Evolutionary conservation across 116 monocot species (phyloP), one percentile per base, ranked within the genome.

Genomic region (Phalaenopsis hybrid): DNA sequence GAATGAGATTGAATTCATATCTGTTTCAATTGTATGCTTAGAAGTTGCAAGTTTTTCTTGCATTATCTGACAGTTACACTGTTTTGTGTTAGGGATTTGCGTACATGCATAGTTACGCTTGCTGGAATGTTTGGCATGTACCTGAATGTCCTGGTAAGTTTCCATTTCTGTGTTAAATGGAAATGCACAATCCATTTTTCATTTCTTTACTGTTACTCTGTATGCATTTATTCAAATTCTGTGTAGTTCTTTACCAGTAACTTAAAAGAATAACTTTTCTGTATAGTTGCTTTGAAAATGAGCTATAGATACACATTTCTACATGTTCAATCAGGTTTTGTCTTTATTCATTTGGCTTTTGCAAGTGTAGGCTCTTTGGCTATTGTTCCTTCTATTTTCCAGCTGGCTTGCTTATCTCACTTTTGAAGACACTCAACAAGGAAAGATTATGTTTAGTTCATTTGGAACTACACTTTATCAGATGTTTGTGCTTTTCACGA

Each of bases 401-500:
- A 98, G 95, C 82, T 95, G 98, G 98, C 82, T 98, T 81, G 98
- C 98, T 15, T 98, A 93, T 89, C 93, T 98, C 41, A 98, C 86
- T 70, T 98, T 95, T 91, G 98, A 98, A 86, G 98, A 98, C 83
- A 98, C 95, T 31, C 81, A 80, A 55, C 95, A 98, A 81, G 98
- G 98, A 70, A 93, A 87, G 85, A 89, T 76, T 33, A 9, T 93
- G 44, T 98, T 98, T 88, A 74, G 67, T 25, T 98, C 98, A 1
- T 98, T 79, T 85, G 89, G 92, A 74, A 75, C 88, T 18, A 98
- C 98, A 33, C 88, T 98, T 55, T 98, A 98, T 86, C 88, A 98
- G 67, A 98, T 98, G 98, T 93, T 98, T 88, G 83, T 98, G 16
- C 95, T 98, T 79, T 98, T 98, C 89, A 98, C 98, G 21, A 98